Evolutionary conservation across 306 rosid species (phyloP), one percentile per base, ranked within the genome.

Genomic region (Abrus pulchellus): DNA sequence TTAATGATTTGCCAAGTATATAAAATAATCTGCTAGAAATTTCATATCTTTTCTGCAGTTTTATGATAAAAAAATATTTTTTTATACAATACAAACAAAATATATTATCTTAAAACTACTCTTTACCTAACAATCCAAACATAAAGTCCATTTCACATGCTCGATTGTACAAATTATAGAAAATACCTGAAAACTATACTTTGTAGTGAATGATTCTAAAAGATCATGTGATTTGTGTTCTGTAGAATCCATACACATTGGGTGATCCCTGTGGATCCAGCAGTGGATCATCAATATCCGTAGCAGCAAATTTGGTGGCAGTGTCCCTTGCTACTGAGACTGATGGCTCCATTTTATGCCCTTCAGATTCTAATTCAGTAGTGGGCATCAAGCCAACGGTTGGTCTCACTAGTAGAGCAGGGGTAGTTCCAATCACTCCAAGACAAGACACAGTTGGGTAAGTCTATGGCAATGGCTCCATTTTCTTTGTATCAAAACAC

Each of bases 351-450:
- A 89, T 92, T 72, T 64, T 90, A 70, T 88, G 93, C 61, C 91
- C 92, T 63, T 74, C 92, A 0, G 20, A 34, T 48, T 9, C 0
- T 11, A 86, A 90, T 75, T 89, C 90, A 0, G 88, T 86, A 0
- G 92, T 90, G 3, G 91, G 91, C 29, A 79, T 90, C 81, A 92
- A 88, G 65, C 97, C 92, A 65, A 92, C 91, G 0, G 85, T 92
- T 28, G 94, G 94, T 72, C 92, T 90, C 73, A 92, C 93, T 27
- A 92, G 97, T 50, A 89, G 97, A 72, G 90, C 90, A 0, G 93
- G 93, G 5, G 93, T 90, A 1, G 77, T 92, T 43, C 94, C 97
- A 27, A 78, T 92, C 72, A 76, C 86, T 40, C 90, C 85, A 4
- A 83, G 89, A 47, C 94, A 89, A 73, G 97, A 90, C 86, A 76